Evolutionary conservation across 1,139 yeast species (phyloP).

Genomic region (Scheffersomyces parashehatae): DNA sequence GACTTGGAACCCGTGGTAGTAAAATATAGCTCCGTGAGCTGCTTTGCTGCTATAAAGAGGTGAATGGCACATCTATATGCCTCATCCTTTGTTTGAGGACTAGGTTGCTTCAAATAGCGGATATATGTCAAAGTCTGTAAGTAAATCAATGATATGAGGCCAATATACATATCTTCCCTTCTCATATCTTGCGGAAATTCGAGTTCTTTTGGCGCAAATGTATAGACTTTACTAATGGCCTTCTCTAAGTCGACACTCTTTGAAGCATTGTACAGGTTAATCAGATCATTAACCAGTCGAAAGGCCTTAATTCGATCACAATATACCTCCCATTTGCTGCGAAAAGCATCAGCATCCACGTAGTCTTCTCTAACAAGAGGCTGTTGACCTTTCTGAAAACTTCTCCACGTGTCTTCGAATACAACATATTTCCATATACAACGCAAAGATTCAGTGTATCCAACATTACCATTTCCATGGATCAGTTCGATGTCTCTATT

Average conservation of each 20-base stretch:
- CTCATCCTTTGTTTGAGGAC: not conserved
- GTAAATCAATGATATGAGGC: not conserved
- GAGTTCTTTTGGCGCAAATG: not conserved
- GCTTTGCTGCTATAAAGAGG: not conserved
- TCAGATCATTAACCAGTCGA: not conserved
- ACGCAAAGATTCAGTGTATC: not conserved
- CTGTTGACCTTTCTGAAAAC: conserved; percentile 3
- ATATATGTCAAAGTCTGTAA: not conserved
- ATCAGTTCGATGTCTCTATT: conserved; percentile 2
- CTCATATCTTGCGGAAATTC: not conserved
- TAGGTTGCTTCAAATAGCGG: not conserved
- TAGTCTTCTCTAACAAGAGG: conserved; percentile 1
- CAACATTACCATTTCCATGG: not conserved
- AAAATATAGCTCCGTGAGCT: not conserved
- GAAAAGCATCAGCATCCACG: not conserved
- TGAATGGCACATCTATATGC: not conserved
- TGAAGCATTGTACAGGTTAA: not conserved
- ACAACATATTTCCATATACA: conserved; percentile 3
- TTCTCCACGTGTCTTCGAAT: conserved; percentile 2
- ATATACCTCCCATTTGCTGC: not conserved
- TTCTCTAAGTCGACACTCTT: not conserved
- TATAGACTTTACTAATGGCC: not conserved
- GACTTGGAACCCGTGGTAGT: not conserved
- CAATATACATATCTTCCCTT: not conserved
- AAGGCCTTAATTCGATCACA: not conserved